Base-by-base conservation (phyloP, 345 rosid species). In the Melastoma malabathricum region DNA sequence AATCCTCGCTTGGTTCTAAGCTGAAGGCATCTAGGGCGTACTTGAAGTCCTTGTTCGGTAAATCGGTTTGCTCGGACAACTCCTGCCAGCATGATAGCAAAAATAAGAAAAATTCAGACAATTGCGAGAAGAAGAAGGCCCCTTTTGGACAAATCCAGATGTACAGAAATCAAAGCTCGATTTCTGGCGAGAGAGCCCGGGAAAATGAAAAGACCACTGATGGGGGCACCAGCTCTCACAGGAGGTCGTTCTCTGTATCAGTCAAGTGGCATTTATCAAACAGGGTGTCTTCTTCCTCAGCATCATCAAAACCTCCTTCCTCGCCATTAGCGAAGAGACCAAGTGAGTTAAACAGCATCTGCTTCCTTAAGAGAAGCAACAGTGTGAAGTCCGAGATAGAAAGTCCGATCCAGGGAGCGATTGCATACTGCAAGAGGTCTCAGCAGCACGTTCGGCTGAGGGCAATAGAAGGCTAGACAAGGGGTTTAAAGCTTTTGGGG, bases 231-330 rank as follows among this genome's bases (percentile, higher is more conserved):
- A 56, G 71, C 41, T 49, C 61, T 50, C 72, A 80, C 46, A 80
- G 98, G 66, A 86, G 89, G 68, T 86, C 98, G 13, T 90, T 90
- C 60, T 80, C 94, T 0, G 71, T 82, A 52, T 81, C 80, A 6
- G 75, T 82, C 58, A 75, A 73, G 48, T 44, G 80, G 54, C 71
- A 78, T 63, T 66, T 84, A 9, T 58, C 72, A 15, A 76, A 73
- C 59, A 76, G 62, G 62, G 62, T 67, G 23, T 53, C 60, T 22
- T 61, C 72, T 2, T 73, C 77, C 44, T 65, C 65, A 1, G 61
- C 72, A 3, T 68, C 77, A 3, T 73, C 70, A 0, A 63, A 62
- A 3, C 71, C 74, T 25, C 70, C 77, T 16, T 71, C 80, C 0
- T 69, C 64, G 46, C 69, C 68, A 3, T 54, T 43, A 51, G 56